These are phyloP conservation scores for Suillus sp. DNA, from an alignment of 768 basidiomycete species.

Conservation along the genomic window DNA sequence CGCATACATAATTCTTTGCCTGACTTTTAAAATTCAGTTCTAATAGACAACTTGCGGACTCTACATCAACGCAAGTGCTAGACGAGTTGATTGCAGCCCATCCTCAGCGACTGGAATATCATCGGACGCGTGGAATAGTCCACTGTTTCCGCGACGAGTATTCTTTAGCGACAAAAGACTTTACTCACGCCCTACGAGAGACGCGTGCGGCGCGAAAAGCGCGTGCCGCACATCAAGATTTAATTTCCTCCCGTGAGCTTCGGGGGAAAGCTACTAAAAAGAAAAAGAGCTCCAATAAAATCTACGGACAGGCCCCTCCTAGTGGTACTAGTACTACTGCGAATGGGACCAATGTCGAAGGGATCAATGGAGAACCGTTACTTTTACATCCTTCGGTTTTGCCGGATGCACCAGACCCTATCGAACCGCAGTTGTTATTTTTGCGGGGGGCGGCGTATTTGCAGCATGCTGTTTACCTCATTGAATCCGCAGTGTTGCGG, in stretches of 20 bases:
- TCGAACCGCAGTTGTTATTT: slow-evolving; percentile 84
- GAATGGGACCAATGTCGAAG: slow-evolving; percentile 46
- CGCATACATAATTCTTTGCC: slow-evolving; percentile 12
- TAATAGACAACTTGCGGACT: slow-evolving; percentile 79
- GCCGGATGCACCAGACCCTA: slow-evolving; percentile 81
- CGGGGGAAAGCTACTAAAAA: slow-evolving; percentile 53
- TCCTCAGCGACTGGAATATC: slow-evolving; percentile 83
- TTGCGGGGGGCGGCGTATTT: slow-evolving; percentile 82
- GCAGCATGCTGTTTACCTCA: slow-evolving; percentile 73
- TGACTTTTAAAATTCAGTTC: slow-evolving; percentile 25
- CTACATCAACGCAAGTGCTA: slow-evolving; percentile 73
- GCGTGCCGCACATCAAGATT: slow-evolving; percentile 53
- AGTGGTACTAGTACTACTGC: slow-evolving; percentile 58
- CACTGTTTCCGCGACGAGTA: slow-evolving; percentile 89
- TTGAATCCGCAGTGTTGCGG: slow-evolving; percentile 70
- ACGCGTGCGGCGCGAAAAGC: slow-evolving; percentile 71
- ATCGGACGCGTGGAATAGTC: slow-evolving; percentile 87
- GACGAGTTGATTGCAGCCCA: slow-evolving; percentile 75
- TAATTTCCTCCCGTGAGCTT: slow-evolving; percentile 38
- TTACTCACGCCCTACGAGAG: slow-evolving; percentile 79
- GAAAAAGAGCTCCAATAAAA: slow-evolving; percentile 50
- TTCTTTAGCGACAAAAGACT: slow-evolving; percentile 70
- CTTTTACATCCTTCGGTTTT: slow-evolving; percentile 71
- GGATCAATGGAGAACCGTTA: slow-evolving; percentile 50
- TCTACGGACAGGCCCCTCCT: slow-evolving; percentile 67